Evolutionary conservation across 75 land plant genomes (phyloP), one percentile per base, ranked within the genome.

Genomic region (Picea glauca): DNA sequence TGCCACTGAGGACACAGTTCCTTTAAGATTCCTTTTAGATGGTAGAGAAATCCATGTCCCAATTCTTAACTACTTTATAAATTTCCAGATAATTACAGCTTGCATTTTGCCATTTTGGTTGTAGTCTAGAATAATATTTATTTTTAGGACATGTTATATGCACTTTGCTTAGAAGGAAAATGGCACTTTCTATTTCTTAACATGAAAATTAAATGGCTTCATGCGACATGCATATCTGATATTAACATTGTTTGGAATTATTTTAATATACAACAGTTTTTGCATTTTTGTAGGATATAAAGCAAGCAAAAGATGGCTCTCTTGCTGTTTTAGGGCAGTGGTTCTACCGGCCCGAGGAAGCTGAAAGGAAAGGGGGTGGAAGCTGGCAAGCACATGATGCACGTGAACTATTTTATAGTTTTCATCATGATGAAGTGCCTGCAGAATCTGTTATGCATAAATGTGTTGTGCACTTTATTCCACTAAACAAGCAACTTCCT

Each of bases 301-400:
- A 89, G 58, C 91, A 95, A 82, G 79, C 82, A 56, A 87, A 73
- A 64, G 88, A 91, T 85, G 98, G 96, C n/a, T 83, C 79, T 67
- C 79, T 97, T 82, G 86, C 85, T 84, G 89, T 98, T 5, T 88
- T 85, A 59, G 99, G 99, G 0, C 99, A 98, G 65, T 98, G 99
- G 99, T 98, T 98, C 80, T 98, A 98, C 72, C 90, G 99, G 50
- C 99, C 98, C 32, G 99, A 95, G 78, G 99, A 98, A 78, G 99
- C 96, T 12, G 91, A 88, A 23, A 91, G 80, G 77, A 93, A 87
- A 77, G 94, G 91, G 50, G 98, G 99, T 78, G 99, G 98, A 58
- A 89, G 62, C 60, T 98, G 98, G 98, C 84, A 83, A 72, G 72
- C 96, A 33, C 31, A 63, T 61, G 98, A 95, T 79, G 82, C 96